Evolutionary conservation across 352 stramenopile species (phyloP), one percentile per base, ranked within the genome.

Genomic region (Phytophthora hybrid): DNA sequence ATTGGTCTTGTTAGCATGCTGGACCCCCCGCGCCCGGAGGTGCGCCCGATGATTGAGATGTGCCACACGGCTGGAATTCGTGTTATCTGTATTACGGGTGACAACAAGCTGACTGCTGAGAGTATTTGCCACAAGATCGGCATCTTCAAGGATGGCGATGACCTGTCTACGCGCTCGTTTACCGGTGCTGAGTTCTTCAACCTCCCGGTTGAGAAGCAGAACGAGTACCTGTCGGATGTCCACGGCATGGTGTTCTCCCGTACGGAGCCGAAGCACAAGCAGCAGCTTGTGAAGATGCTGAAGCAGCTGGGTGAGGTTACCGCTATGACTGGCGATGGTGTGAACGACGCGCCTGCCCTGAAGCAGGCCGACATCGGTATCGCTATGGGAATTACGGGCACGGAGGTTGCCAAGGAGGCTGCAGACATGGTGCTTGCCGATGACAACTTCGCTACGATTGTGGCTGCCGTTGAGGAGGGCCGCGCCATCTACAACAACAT

Each of bases 21-120:
- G 55, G 98, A 99, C 81, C 98, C 98, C 2, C 97, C 98, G 6
- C 92, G 98, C 34, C 96, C 96, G 34, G 98, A 99, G 77, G 98
- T 99, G 19, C 93, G 88, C 5, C 85, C 95, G 1, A 98, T 98
- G 78, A 99, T 99, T 76, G 81, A 93, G 57, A 88, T 88, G 71
- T 99, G 98, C 83, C 87, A 97, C 63, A 90, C 91, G 19, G 98
- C 98, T 3, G 98, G 98, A 41, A 98, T 99, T 66, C 91, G 98
- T 46, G 98, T 99, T 13, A 99, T 99, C 56, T 98, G 99, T 80
- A 99, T 99, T 71, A 99, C 98, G 10, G 98, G 98, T 55, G 98
- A 99, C 91, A 98, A 98, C 76, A 97, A 98, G 77, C 87, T 99
- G 58, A 99, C 98, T 52, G 98, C 98, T 10, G 88, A 99, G 61